Evolutionary conservation across 2,329 filamentous ascomycete genomes (phyloP), one percentile per base, ranked within the genome.

Genomic region (Apiospora malaysiana): DNA sequence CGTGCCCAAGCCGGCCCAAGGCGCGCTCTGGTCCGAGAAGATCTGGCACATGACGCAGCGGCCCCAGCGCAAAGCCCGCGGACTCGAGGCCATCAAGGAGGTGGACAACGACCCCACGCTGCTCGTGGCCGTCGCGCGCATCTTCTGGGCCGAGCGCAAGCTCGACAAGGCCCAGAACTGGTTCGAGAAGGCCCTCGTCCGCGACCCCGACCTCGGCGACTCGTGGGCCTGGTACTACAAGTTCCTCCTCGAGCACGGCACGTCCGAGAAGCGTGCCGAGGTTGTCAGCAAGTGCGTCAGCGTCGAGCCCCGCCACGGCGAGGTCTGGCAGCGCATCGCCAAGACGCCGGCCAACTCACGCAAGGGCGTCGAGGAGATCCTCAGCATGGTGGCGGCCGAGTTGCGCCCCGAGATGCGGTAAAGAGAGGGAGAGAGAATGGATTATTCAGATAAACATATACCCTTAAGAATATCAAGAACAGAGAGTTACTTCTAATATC

Each of bases 201-300:
- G 96, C 16, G 94, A 99, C 78, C 90, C 92, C 46, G 95, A 98
- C 80, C 84, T 90, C 68, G 96, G 96, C 68, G 97, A 99, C 83
- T 93, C 91, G 14, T 99, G 97, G 97, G 95, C 94, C 25, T 99
- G 95, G 95, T 99, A 98, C 82, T 96, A 94, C 82, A 95, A 95
- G 81, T 99, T 98, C 81, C 79, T 98, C 74, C 80, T 91, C 75
- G 94, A 98, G 85, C 95, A 99, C 83, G 97, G 96, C 12, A 98
- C 94, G 6, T 92, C 94, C 74, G 95, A 97, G 85, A 99, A 98
- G 90, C 88, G 92, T 77, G 89, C 86, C 42, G 96, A 98, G 79
- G 92, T 98, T 43, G 81, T 97, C 7, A 86, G 86, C 71, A 97
- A 97, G 83, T 95, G 93, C 76, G 86, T 93, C 43, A 83, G 92